Conservation (phyloP, 2,329 filamentous ascomycete species). For the Triangularia setosa region DNA sequence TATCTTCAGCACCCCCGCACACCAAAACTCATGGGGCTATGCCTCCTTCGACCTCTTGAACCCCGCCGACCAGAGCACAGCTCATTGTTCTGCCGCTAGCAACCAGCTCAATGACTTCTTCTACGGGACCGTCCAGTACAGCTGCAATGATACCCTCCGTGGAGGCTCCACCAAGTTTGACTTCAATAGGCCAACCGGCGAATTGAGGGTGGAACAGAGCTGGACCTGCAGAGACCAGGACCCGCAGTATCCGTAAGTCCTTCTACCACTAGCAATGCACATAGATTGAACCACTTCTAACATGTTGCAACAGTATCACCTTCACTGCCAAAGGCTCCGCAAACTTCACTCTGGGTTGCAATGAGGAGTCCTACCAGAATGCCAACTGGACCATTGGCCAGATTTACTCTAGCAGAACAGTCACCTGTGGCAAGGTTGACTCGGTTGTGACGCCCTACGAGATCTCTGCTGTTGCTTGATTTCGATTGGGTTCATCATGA, state of each 20-base stretch:
- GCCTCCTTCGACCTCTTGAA: conserved; percentile 49
- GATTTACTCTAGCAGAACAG: conserved; percentile 36
- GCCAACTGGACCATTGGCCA: conserved; percentile 38
- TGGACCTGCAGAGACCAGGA: conserved; percentile 45
- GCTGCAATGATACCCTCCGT: conserved; percentile 36
- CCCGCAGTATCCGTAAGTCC: conserved; percentile 35
- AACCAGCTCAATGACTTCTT: conserved; percentile 46
- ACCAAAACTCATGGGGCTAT: conserved; percentile 47
- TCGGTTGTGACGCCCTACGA: conserved; percentile 32
- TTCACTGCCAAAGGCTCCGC: conserved; percentile 33
- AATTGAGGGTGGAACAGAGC: conserved; percentile 44
- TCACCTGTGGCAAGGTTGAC: conserved; percentile 33
- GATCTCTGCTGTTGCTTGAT: conserved; percentile 35
- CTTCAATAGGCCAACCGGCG: conserved; percentile 36
- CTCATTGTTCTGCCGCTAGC: conserved; percentile 39
- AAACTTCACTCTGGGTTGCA: conserved; percentile 36
- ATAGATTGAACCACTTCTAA: neutral
- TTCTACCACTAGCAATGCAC: neutral
- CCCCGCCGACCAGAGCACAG: conserved; percentile 35
- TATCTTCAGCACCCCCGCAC: conserved; percentile 47
- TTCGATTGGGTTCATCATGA: neutral
- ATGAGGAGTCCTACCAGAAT: conserved; percentile 34
- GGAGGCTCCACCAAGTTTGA: conserved; percentile 38
- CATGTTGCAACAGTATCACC: conserved; percentile 24
- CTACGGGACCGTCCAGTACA: conserved; percentile 44